Conservation (phyloP, 192 early-diverging fungal species). For the Coemansia sp. region DNA sequence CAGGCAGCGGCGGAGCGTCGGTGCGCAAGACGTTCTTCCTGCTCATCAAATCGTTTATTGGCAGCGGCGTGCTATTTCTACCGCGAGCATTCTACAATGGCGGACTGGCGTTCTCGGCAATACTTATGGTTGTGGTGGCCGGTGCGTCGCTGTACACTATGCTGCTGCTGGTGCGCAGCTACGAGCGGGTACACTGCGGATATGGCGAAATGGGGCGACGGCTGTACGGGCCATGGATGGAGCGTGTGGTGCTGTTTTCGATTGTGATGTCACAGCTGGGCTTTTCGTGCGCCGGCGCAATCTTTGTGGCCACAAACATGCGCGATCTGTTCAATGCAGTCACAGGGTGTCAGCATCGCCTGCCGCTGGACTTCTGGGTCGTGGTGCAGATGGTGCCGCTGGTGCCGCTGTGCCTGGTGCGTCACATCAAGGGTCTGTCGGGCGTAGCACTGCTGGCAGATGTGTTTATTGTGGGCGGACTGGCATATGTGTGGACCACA, state of each 20-base stretch:
- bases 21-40: constrained; percentile 72
- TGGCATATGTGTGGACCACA: constrained; percentile 78
- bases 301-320: constrained; percentile 87
- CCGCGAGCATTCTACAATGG: constrained; percentile 76
- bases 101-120: constrained; percentile 62
- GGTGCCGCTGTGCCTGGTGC: constrained; percentile 82
- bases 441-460: constrained; percentile 85
- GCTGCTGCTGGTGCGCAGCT: constrained; percentile 62
- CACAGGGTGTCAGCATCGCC: constrained; percentile 60
- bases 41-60: constrained; percentile 76
- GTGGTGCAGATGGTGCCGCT: constrained; percentile 67
- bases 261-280: constrained; percentile 78
- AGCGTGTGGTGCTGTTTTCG: constrained; percentile 60
- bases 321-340: constrained; percentile 66
- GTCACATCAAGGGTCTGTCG: constrained; percentile 85
- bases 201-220: constrained; percentile 67
- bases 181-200: constrained; percentile 54
- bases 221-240: constrained; percentile 61
- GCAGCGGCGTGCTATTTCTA: constrained; percentile 70
- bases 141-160: constrained; percentile 61
- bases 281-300: constrained; percentile 80
- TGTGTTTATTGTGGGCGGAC: constrained; percentile 82
- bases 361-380: constrained; percentile 71
- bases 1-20: constrained; percentile 39
- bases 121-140: constrained; percentile 57